Conservation (phyloP, 2,329 filamentous ascomycete species). For the Neoscytalidium dimidiatum region DNA sequence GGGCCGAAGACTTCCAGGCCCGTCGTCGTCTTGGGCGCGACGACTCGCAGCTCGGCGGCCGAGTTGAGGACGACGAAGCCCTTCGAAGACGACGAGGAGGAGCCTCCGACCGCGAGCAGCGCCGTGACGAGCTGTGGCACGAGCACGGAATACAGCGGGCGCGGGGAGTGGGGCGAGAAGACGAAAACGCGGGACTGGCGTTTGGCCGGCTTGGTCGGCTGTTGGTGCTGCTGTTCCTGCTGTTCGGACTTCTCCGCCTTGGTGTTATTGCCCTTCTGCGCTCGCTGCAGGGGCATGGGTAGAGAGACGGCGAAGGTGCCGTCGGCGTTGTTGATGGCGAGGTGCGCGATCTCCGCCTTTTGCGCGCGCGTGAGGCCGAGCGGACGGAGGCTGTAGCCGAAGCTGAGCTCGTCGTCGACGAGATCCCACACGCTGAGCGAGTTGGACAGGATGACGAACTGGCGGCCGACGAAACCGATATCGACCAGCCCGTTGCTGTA, state of each 20-base stretch:
- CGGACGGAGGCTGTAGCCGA: conserved; percentile 61
- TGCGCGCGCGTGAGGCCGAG: conserved; percentile 37
- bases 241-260: neutral
- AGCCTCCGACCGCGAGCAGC: conserved; percentile 60
- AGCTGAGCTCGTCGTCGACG: conserved; percentile 73
- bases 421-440: conserved; percentile 80
- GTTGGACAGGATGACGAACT: conserved; percentile 74
- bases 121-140: conserved; percentile 62
- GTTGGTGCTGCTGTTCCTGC: conserved; percentile 34
- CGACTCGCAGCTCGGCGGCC: conserved; percentile 67
- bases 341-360: conserved; percentile 51
- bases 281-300: conserved; percentile 36
- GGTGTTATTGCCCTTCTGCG: conserved; percentile 8
- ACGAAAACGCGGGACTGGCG: conserved; percentile 57
- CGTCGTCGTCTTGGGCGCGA: conserved; percentile 34
- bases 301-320: conserved; percentile 46
- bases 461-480: conserved; percentile 71
- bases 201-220: neutral
- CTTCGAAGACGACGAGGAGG: conserved; percentile 49
- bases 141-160: conserved; percentile 61
- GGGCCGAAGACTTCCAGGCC: conserved; percentile 31
- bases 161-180: conserved; percentile 63
- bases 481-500: conserved; percentile 66
- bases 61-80: conserved; percentile 78
- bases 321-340: conserved; percentile 68